phyloP scores from a whole-genome alignment of 192 early-diverging fungal genomes.

The Gaertneriomyces sp. region DNA sequence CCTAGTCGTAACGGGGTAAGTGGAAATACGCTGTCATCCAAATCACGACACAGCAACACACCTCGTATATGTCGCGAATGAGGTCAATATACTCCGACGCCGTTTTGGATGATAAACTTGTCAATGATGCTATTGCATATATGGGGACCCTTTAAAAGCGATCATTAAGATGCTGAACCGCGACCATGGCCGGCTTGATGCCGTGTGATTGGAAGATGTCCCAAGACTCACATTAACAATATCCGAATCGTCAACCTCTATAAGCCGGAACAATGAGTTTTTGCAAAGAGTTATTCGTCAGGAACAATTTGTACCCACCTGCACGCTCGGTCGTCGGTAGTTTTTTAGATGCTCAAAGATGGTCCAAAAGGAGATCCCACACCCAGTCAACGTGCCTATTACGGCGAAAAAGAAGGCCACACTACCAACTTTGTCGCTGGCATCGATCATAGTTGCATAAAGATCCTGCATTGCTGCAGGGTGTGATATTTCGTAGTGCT shows the following conservation, averaged over 20 bases:
- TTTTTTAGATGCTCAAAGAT: constrained; percentile 46
- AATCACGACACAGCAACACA: neutral
- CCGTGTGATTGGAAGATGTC: neutral
- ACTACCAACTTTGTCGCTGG: no score
- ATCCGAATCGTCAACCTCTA: constrained; percentile 59
- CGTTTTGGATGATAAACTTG: constrained; percentile 66
- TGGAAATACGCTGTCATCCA: neutral
- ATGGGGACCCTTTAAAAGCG: constrained; percentile 74
- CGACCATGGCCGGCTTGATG: constrained; percentile 1
- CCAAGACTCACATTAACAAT: constrained; percentile 36
- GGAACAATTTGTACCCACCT: constrained; percentile 26
- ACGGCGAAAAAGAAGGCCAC: constrained; percentile 18
- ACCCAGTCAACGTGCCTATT: constrained; percentile 14
- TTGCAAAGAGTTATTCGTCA: neutral
- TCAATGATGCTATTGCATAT: constrained; percentile 80
- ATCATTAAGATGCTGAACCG: constrained; percentile 13
- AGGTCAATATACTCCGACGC: constrained; percentile 84
- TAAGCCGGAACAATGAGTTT: neutral
- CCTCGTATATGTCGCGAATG: constrained; percentile 87
- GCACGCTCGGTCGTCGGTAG: constrained; percentile 52
- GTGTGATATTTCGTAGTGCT: no score
- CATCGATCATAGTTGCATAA: no score
- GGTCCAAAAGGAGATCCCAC: constrained; percentile 27
- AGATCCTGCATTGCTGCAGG: no score
- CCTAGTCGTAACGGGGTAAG: neutral